Conservation (phyloP, 2,329 filamentous ascomycete species). For the Fusarium pseudocircinatum region DNA sequence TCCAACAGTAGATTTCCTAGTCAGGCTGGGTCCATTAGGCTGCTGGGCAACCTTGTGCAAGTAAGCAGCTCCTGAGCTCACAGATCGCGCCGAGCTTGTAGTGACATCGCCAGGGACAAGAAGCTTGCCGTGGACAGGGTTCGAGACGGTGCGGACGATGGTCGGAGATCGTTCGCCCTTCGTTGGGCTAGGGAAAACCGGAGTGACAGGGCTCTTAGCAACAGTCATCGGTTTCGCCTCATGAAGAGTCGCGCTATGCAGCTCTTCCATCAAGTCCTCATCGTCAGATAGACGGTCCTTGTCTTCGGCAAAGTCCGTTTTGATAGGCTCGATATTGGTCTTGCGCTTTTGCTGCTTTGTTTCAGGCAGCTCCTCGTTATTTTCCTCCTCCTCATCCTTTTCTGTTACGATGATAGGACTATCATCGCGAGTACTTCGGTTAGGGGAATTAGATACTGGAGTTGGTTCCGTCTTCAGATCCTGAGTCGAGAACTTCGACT, state of each 20-base stretch:
- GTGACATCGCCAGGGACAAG: conserved; percentile 58
- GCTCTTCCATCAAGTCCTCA: conserved; percentile 84
- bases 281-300: conserved; percentile 70
- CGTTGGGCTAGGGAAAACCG: conserved; percentile 60
- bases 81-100: conserved; percentile 60
- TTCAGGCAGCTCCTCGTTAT: conserved; percentile 21
- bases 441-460: conserved; percentile 14
- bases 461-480: conserved; percentile 34
- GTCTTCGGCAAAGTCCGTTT: conserved; percentile 53
- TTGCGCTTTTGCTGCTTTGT: conserved; percentile 44
- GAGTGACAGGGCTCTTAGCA: conserved; percentile 82
- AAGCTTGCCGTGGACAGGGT: conserved; percentile 55
- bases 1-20: conserved; percentile 79
- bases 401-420: conserved; percentile 23
- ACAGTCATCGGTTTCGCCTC: conserved; percentile 84
- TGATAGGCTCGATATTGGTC: conserved; percentile 63
- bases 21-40: conserved; percentile 58
- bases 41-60: conserved; percentile 65
- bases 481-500: conserved; percentile 44
- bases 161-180: conserved; percentile 42
- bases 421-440: neutral
- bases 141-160: conserved; percentile 58
- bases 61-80: conserved; percentile 66
- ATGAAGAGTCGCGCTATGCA: conserved; percentile 82
- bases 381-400: conserved; percentile 4